These are phyloP conservation scores for Leucosporidium creatinivorum DNA, from an alignment of 768 basidiomycete genomes.

Conservation along the genomic window DNA sequence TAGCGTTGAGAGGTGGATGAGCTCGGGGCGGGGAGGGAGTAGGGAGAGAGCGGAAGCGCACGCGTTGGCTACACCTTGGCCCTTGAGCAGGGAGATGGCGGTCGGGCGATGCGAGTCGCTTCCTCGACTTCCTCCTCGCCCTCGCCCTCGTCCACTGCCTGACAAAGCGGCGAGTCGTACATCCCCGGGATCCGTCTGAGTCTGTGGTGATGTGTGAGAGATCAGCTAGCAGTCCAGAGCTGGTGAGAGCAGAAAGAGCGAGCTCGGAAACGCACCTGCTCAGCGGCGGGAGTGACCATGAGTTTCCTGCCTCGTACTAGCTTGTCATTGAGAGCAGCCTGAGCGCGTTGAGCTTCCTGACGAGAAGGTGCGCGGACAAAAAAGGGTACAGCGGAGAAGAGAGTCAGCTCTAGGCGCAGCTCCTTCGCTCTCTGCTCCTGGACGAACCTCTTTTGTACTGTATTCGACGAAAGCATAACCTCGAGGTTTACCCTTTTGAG, in stretches of 20 bases:
- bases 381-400: not conserved
- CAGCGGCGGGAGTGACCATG: constrained; percentile 74
- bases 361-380: constrained; percentile 14
- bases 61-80: constrained; percentile 51
- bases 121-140: not conserved
- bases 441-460: constrained; percentile 66
- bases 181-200: not conserved
- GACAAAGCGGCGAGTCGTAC: not conserved
- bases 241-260: not conserved
- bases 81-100: constrained; percentile 79
- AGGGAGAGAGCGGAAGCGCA: constrained; percentile 41
- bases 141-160: not conserved
- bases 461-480: constrained; percentile 95
- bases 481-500: constrained; percentile 80
- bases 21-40: no score
- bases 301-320: constrained; percentile 78
- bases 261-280: constrained; percentile 53
- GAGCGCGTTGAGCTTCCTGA: constrained; percentile 77
- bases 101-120: constrained; percentile 64
- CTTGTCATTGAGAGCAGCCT: constrained; percentile 65
- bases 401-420: no score
- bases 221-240: constrained; percentile 43
- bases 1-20: no score
- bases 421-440: no score
- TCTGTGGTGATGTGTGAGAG: not conserved